Conservation (phyloP, 805 yeast species). For the Lachancea fermentati region DNA sequence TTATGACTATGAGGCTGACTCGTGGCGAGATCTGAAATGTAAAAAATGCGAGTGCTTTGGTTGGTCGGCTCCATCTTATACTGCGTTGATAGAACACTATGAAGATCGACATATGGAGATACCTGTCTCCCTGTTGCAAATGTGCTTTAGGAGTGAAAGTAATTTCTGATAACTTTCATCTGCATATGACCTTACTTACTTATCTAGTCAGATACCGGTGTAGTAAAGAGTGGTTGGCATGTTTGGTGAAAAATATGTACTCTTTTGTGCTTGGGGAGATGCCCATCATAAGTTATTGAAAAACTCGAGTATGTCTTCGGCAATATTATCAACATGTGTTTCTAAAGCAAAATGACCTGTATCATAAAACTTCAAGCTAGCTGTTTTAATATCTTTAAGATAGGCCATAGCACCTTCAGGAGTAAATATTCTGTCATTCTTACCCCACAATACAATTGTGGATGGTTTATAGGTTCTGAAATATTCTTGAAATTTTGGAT, state of each 20-base stretch:
- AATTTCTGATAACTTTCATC: background rate
- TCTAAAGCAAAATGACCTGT: slow-evolving; percentile 39
- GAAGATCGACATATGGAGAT: slow-evolving; percentile 19
- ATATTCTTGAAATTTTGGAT: slow-evolving; percentile 35
- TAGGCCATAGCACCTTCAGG: slow-evolving; percentile 36
- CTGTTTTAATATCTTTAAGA: slow-evolving; percentile 30
- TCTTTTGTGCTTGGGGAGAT: too few species aligned
- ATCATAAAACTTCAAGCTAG: slow-evolving; percentile 27
- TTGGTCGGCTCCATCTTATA: slow-evolving; percentile 10
- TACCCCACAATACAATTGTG: slow-evolving; percentile 38
- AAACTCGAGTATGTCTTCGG: slow-evolving; percentile 21
- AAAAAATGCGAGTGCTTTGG: slow-evolving; percentile 8
- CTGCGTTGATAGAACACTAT: slow-evolving; percentile 22
- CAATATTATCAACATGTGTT: slow-evolving; percentile 29
- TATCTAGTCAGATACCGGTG: too few species aligned
- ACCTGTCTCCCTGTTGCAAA: slow-evolving; percentile 19
- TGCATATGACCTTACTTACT: too few species aligned
- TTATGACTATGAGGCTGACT: background rate
- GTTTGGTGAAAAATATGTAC: too few species aligned
- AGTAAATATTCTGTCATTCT: slow-evolving; percentile 35
- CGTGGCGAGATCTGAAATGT: slow-evolving; percentile 16
- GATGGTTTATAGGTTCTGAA: slow-evolving; percentile 32
- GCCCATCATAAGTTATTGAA: too few species aligned
- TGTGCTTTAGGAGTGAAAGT: slow-evolving; percentile 10
- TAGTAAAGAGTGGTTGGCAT: too few species aligned